Base-by-base conservation (phyloP, 495 filamentous ascomycete species). In the Penicillium maclennaniae region DNA sequence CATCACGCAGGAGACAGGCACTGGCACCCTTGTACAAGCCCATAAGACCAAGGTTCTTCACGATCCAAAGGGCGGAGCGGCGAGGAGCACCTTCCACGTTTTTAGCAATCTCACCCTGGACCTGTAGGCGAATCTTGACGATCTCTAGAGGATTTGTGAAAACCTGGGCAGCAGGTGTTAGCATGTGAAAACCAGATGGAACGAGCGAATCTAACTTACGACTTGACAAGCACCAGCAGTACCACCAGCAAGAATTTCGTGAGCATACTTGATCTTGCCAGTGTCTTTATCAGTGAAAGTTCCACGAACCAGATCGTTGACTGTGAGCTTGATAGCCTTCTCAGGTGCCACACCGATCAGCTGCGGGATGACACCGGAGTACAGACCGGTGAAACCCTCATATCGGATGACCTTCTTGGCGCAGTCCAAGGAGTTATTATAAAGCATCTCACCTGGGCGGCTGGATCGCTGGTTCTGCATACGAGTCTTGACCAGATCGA, bases 61-160 rank as follows among this genome's bases (percentile, higher is more conserved):
- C 87, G 62, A 98, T 97, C 95, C 93, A 98, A 67, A 97, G 87
- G 34, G 93, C 93, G 14, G 91, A 95, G 49, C 93, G 87, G 63
- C 86, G 87, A 45, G 88, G 88, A 14, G 83, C 82, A 42, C 86
- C 89, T 60, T 95, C 89, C 6, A 92, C 85, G 25, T 76, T 88
- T 75, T 95, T 97, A 47, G 90, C 84, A 26, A 97, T 84, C 70
- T 98, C 93, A 54, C 93, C 93, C 76, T 98, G 93, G 8, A 97
- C 90, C 71, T 98, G 93, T 41, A 98, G 83, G 59, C 93, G 88
- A 60, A 98, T 98, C 79, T 98, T 98, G 69, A 98, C 93, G 63
- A 98, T 98, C 70, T 98, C 93, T 10, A 98, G 82, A 36, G 93
- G 93, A 69, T 97, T 98, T 60, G 92, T 95, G 73, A 96, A 96